phyloP scores from a whole-genome alignment of 2,329 filamentous ascomycete species.

The Erysiphe pulchra region DNA sequence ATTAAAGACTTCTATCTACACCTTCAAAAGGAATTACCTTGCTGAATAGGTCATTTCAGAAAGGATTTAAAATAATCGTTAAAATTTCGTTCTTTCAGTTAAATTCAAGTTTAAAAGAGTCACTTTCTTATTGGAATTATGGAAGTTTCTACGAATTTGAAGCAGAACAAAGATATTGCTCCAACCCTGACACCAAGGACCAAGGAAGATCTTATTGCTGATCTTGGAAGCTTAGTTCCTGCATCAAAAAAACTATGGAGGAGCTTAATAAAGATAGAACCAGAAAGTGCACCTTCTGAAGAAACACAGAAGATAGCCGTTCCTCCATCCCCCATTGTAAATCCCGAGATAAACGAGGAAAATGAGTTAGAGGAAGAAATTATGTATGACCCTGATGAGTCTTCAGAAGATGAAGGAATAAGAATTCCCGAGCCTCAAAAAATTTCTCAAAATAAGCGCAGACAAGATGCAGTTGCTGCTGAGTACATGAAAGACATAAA shows the following conservation, averaged over 20 bases:
- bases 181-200: background rate
- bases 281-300: background rate
- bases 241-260: background rate
- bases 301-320: background rate
- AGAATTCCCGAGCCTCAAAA: conserved; percentile 13
- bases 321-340: background rate
- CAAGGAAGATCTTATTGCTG: background rate
- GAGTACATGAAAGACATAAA: conserved; percentile 15
- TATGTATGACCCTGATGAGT: background rate
- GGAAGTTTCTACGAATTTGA: too few species aligned
- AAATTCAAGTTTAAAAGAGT: too few species aligned
- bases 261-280: background rate
- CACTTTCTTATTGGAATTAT: background rate
- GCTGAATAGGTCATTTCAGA: too few species aligned
- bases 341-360: background rate
- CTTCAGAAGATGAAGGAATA: conserved; percentile 8
- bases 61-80: too few species aligned
- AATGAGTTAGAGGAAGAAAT: background rate
- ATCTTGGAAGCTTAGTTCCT: background rate
- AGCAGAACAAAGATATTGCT: background rate
- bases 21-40: too few species aligned
- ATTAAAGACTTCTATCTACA: too few species aligned
- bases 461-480: conserved; percentile 25
- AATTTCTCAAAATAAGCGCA: conserved; percentile 21
- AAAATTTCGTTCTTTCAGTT: too few species aligned